phyloP scores from a whole-genome alignment of 257 asterid genomes.

The Salvia splendens region DNA sequence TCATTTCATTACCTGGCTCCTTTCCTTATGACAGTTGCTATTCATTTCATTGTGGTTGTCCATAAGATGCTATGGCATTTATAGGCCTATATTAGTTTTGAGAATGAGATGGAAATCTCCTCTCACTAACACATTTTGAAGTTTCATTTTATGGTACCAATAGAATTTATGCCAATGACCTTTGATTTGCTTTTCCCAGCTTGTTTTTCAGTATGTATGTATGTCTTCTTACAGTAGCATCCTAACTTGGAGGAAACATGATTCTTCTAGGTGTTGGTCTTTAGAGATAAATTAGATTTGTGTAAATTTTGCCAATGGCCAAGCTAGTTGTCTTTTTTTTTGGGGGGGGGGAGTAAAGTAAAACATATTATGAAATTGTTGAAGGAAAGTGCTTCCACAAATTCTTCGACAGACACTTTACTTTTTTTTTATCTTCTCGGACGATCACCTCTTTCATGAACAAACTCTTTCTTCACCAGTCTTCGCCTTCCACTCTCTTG shows the following conservation, averaged over 20 bases:
- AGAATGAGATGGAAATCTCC: slow-evolving; percentile 24
- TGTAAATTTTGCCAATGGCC: background rate
- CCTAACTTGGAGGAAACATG: slow-evolving; percentile 11
- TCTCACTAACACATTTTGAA: slow-evolving; percentile 13
- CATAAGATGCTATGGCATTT: slow-evolving; percentile 12
- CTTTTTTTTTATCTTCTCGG: no score
- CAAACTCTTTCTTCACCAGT: no score
- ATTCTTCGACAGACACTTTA: no score
- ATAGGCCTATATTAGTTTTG: slow-evolving; percentile 16
- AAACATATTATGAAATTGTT: no score
- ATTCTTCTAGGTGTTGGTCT: slow-evolving; percentile 4
- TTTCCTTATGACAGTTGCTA: slow-evolving; percentile 14
- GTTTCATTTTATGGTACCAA: background rate
- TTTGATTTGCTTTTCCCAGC: background rate
- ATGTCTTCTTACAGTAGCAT: background rate
- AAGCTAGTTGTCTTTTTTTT: background rate
- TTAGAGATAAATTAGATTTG: background rate
- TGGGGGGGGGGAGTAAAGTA: background rate
- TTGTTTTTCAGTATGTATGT: background rate
- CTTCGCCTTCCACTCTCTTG: no score
- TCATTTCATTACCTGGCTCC: slow-evolving; percentile 19
- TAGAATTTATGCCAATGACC: background rate
- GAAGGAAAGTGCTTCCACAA: no score
- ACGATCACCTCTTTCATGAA: no score
- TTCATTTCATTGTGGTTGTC: background rate